phyloP scores from a whole-genome alignment of 2,329 filamentous ascomycete genomes.

The Aspergillus tanneri region DNA sequence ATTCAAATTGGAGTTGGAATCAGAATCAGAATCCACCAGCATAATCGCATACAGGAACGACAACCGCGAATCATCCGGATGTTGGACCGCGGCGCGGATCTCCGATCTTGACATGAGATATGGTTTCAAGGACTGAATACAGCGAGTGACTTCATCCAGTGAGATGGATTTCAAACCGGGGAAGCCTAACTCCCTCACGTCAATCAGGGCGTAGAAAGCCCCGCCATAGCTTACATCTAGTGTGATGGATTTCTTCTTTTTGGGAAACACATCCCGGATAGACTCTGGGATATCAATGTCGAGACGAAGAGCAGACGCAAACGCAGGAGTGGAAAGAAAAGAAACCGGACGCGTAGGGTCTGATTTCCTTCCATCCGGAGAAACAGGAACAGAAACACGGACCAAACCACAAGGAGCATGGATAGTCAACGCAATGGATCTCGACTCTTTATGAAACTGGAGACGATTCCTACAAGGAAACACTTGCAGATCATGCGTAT shows the following conservation, averaged over 20 bases:
- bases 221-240: slow-evolving; percentile 46
- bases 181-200: slow-evolving; percentile 43
- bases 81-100: slow-evolving; percentile 22
- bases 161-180: slow-evolving; percentile 29
- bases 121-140: slow-evolving; percentile 16
- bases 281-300: slow-evolving; percentile 29
- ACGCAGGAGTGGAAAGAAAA: slow-evolving; percentile 47
- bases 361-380: slow-evolving; percentile 28
- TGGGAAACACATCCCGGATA: slow-evolving; percentile 43
- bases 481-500: slow-evolving; percentile 40
- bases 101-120: slow-evolving; percentile 19
- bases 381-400: slow-evolving; percentile 41
- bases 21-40: slow-evolving; percentile 32
- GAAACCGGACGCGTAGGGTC: slow-evolving; percentile 42
- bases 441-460: slow-evolving; percentile 23
- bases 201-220: slow-evolving; percentile 45
- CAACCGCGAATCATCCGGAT: slow-evolving; percentile 35
- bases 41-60: slow-evolving; percentile 46
- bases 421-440: slow-evolving; percentile 35
- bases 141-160: slow-evolving; percentile 33
- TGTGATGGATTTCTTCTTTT: slow-evolving; percentile 23
- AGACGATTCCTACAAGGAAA: slow-evolving; percentile 42
- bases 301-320: slow-evolving; percentile 36
- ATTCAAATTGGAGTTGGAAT: too few species aligned
- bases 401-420: slow-evolving; percentile 50